A percentile compares a stretch with the other conserved stretches of the same genome.
Evolutionary conservation across 345 rosid species (phyloP).

Genomic region (Camelina sativa): DNA sequence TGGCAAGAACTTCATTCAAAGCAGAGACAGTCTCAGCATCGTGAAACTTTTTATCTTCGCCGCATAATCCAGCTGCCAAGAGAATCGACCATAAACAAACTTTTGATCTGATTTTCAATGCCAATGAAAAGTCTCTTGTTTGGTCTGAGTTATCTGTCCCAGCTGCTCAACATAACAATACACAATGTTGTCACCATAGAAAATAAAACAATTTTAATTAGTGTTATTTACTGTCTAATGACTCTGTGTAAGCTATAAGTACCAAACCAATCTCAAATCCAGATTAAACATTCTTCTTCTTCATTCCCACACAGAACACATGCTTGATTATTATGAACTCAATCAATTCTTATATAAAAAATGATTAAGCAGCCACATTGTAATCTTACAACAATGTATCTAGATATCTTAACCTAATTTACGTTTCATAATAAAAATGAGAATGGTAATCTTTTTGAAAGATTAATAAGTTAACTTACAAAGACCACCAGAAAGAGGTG

Average conservation of each 20-base stretch:
- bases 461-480: no score
- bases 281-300: not conserved
- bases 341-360: not conserved
- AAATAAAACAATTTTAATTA: not conserved
- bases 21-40: no score
- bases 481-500: no score
- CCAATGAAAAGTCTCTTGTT: constrained; percentile 67
- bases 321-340: not conserved
- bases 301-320: not conserved
- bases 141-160: constrained; percentile 92
- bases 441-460: no score
- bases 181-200: not conserved
- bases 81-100: no score
- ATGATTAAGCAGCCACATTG: not conserved
- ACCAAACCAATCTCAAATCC: no score
- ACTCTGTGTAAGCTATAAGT: no score
- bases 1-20: no score
- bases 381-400: constrained; percentile 4
- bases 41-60: no score
- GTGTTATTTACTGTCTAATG: not conserved
- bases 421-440: no score
- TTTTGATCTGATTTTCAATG: constrained; percentile 66
- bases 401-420: not conserved
- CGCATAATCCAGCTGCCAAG: no score
- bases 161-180: constrained; percentile 42